Percentiles rank a stretch among this genome's conserved stretches.
Conservation (phyloP, 306 rosid species). For the Cicer chorassanicum region DNA sequence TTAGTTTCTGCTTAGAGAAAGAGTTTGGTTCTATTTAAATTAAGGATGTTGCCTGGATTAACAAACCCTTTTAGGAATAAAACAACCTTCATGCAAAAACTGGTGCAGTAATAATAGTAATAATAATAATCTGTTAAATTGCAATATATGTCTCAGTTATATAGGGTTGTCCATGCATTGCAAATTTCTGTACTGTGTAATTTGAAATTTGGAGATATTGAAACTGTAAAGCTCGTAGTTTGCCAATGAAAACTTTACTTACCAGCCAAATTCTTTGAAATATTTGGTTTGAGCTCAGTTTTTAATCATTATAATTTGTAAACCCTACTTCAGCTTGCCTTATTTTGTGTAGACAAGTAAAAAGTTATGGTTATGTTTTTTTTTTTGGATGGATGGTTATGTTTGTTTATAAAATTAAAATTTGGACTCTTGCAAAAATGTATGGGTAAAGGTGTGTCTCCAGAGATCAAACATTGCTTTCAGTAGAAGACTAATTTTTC, state of each 20-base stretch:
- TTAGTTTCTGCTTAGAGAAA: not conserved
- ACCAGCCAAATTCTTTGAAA: not conserved
- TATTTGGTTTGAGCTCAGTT: not conserved
- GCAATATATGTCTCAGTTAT: not conserved
- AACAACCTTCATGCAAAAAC: slow-evolving; percentile 1
- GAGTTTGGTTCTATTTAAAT: not conserved
- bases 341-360: slow-evolving; percentile 23
- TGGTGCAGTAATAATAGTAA: not conserved
- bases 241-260: not conserved
- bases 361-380: slow-evolving; percentile 13
- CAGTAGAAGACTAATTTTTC: slow-evolving; percentile 17
- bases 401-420: slow-evolving; percentile 27
- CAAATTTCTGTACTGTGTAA: not conserved
- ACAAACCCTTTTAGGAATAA: not conserved
- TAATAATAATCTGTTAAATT: not conserved
- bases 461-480: not conserved
- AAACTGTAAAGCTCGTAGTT: not conserved
- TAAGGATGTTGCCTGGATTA: not conserved
- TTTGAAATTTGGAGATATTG: not conserved
- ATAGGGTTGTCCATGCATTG: not conserved
- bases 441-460: slow-evolving; percentile 19
- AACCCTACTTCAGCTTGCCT: slow-evolving; percentile 22
- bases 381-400: not conserved
- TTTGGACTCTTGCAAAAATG: slow-evolving; percentile 22
- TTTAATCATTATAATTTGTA: not conserved